A percentile compares a stretch with the other conserved stretches of the same genome.
These are phyloP conservation scores for Termitomyces sp. DNA, from an alignment of 768 basidiomycete genomes.

Conservation along the genomic window DNA sequence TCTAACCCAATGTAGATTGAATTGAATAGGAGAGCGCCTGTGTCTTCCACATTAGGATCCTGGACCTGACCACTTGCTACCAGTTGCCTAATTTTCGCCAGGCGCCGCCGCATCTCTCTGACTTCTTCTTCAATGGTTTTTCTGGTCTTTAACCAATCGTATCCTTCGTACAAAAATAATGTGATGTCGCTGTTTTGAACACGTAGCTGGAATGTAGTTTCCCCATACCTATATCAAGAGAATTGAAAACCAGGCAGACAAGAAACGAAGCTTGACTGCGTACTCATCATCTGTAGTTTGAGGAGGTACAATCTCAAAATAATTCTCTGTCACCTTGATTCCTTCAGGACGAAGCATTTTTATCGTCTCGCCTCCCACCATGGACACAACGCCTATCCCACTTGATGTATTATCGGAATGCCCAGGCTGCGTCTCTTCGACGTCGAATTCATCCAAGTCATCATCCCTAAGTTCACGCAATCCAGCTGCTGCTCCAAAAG, in stretches of 20 bases:
- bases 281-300: constrained; percentile 49
- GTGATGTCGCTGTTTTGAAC: constrained; percentile 60
- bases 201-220: constrained; percentile 49
- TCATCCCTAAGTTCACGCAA: constrained; percentile 70
- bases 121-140: constrained; percentile 84
- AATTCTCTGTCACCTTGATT: constrained; percentile 68
- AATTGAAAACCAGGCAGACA: not conserved
- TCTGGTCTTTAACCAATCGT: constrained; percentile 89
- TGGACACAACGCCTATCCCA: constrained; percentile 47
- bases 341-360: constrained; percentile 64
- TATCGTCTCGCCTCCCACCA: constrained; percentile 82
- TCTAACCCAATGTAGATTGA: constrained; percentile 93
- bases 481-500: constrained; percentile 77
- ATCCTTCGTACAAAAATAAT: constrained; percentile 86
- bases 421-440: constrained; percentile 24
- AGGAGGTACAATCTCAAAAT: constrained; percentile 64
- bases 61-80: constrained; percentile 87
- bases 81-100: constrained; percentile 89
- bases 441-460: constrained; percentile 66
- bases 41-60: constrained; percentile 70
- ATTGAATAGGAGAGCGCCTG: constrained; percentile 82
- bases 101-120: constrained; percentile 79
- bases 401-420: constrained; percentile 21
- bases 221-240: constrained; percentile 31
- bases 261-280: constrained; percentile 11